Evolutionary conservation across 1,284 basidiomycete species (phyloP), one percentile per base, ranked within the genome.

Genomic region (Microbotryomycetes sp.): DNA sequence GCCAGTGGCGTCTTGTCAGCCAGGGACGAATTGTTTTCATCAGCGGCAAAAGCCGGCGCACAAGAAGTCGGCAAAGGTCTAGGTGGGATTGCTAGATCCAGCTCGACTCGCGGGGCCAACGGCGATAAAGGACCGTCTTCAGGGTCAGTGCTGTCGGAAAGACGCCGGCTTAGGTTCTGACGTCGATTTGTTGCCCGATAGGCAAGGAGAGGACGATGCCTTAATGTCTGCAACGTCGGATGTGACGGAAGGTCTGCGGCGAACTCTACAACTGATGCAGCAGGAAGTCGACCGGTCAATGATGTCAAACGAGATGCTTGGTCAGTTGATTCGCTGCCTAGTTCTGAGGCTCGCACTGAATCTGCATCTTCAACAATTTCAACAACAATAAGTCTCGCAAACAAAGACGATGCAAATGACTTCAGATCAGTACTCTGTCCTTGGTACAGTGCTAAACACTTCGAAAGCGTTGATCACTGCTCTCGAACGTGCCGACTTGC

Each of bases 261-360:
- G 91, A 31, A 96, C 91, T 5, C 82, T 91, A 28, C 81, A 80
- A 21, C 77, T 90, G 9, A 90, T 97, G 87, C 89, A 93, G 75
- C 83, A 82, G 51, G 92, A 97, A 72, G 83, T 97, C 3, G 88
- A 96, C 72, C 83, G 85, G 31, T 92, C 89, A 1, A 88, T 93
- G 13, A 78, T 94, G 49, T 85, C 88, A 1, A 81, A 81, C 4
- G 92, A 97, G 73, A 84, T 92, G 74, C 82, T 96, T 27, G 88
- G 89, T 89, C 67, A 50, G 81, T 60, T n/a, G n/a, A n/a, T 28
- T 29, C 29, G 29, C n/a, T 47, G 35, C n/a, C 16, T 21, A 18
- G 16, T 29, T n/a, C 46, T 29, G 27, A 29, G 49, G 41, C 56
- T 27, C 35, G n/a, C 51, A 4, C 9, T 30, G 21, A 23, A 9